These are phyloP conservation scores for Trichophyton verrucosum DNA, from an alignment of 2,329 filamentous ascomycete species.

Conservation along the genomic window DNA sequence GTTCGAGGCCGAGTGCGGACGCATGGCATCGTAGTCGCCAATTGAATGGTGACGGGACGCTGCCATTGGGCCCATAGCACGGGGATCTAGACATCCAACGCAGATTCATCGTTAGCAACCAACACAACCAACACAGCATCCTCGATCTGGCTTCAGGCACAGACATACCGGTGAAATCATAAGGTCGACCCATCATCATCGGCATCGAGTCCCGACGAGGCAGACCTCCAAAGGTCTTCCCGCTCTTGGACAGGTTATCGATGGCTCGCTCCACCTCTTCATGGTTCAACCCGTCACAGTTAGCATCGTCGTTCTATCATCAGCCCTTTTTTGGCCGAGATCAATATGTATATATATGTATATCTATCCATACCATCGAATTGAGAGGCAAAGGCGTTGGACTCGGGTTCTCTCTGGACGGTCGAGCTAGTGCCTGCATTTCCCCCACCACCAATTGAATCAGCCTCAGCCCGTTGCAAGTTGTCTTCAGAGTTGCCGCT, in stretches of 20 bases:
- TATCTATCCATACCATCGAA: conserved; percentile 62
- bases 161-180: conserved; percentile 47
- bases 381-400: conserved; percentile 68
- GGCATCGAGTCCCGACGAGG: conserved; percentile 71
- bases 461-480: not conserved
- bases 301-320: not conserved
- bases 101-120: not conserved
- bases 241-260: conserved; percentile 92
- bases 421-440: conserved; percentile 60
- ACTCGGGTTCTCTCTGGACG: conserved; percentile 56
- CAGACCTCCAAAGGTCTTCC: conserved; percentile 68
- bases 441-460: conserved; percentile 6
- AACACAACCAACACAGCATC: conserved; percentile 7
- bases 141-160: not conserved
- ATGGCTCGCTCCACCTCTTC: conserved; percentile 90
- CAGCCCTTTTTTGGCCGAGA: not conserved
- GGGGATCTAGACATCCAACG: conserved; percentile 47
- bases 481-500: not conserved
- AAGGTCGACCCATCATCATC: conserved; percentile 47
- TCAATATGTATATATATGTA: not conserved
- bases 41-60: conserved; percentile 70
- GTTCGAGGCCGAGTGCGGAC: conserved; percentile 62
- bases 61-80: conserved; percentile 41
- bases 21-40: conserved; percentile 68
- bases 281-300: not conserved